Base-by-base conservation (phyloP, 2,329 filamentous ascomycete genomes). In the Dothideomycetidae sp. region DNA sequence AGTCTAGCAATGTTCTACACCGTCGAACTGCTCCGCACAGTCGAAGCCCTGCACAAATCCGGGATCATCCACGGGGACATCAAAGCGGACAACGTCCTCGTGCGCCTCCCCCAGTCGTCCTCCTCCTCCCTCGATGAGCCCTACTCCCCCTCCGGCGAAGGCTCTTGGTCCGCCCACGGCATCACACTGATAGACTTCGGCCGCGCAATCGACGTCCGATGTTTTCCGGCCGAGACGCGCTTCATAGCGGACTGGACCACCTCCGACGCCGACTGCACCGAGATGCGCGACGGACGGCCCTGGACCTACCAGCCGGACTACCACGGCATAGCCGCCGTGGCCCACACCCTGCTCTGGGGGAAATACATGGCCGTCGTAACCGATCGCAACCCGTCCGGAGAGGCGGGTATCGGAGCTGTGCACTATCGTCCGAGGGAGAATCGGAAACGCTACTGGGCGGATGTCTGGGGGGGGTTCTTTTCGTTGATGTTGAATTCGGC, bases 271-370 rank as follows among this genome's bases (percentile, higher is more conserved):
- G 90, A 98, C 59, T 98, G 90, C 58, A 79, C 82, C 12, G 90
- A 98, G 66, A 93, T 96, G 73, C 79, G 86, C 32, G 88, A 98
- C 61, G 73, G 84, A 40, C 72, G 88, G 1, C 85, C 86, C 1
- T 98, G 90, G 90, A 96, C 88, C 1, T 94, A 85, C 65, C 90
- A 98, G 57, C 83, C 94, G 47, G 90, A 98, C 62, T 92, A 96
- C 51, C 83, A 93, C 57, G 90, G 90, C 10, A 69, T 94, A 0
- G 90, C 90, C 0, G 85, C 84, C 3, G 81, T 83, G 15, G 67
- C 96, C 3, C 85, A 98, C 59, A 79, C 75, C 30, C 71, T 98
- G 49, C 71, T 98, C 3, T 98, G 94, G 54, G 88, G 90, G 7
- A 85, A 82, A 53, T 96, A 96, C 60, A 90, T 98, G 50, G 83